These are phyloP conservation scores for Metarhizium guizhouense DNA, from an alignment of 2,329 filamentous ascomycete genomes.

Conservation along the genomic window DNA sequence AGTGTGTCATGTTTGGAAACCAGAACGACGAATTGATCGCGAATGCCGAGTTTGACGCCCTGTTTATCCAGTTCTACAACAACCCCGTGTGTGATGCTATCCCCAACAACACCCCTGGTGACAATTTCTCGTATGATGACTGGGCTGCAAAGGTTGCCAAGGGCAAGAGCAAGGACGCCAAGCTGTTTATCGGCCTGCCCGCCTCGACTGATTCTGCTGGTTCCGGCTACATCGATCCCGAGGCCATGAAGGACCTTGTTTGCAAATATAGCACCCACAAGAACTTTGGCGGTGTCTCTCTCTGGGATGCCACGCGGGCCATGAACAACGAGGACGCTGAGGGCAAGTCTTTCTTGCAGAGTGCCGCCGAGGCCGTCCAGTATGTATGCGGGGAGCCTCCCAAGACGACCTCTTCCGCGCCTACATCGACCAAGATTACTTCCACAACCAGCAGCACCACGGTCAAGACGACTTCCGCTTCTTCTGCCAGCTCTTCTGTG, in stretches of 20 bases:
- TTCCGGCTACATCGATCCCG: constrained; percentile 25
- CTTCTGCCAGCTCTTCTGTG: background rate
- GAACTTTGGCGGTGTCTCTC: constrained; percentile 35
- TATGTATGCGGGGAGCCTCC: constrained; percentile 25
- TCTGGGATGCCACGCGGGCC: constrained; percentile 34
- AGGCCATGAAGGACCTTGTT: constrained; percentile 26
- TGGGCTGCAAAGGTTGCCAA: constrained; percentile 30
- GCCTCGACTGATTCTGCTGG: constrained; percentile 18
- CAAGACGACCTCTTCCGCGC: constrained; percentile 10
- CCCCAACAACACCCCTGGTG: constrained; percentile 17
- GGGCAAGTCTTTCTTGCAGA: constrained; percentile 28
- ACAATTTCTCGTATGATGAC: constrained; percentile 32
- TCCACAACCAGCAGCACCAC: constrained; percentile 3
- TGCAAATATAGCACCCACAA: constrained; percentile 26
- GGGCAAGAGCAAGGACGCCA: constrained; percentile 28
- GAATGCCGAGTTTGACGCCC: constrained; percentile 29
- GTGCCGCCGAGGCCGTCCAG: constrained; percentile 26
- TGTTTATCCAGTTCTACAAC: constrained; percentile 43
- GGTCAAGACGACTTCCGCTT: constrained; percentile 6
- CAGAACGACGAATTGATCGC: constrained; percentile 28
- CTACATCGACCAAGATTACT: constrained; percentile 4
- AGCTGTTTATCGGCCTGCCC: constrained; percentile 37
- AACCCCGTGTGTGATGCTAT: constrained; percentile 30
- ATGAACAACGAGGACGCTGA: constrained; percentile 21
- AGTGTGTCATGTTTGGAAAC: constrained; percentile 26